Base-by-base conservation (phyloP, 805 yeast species). In the Candida fluviatilis region DNA sequence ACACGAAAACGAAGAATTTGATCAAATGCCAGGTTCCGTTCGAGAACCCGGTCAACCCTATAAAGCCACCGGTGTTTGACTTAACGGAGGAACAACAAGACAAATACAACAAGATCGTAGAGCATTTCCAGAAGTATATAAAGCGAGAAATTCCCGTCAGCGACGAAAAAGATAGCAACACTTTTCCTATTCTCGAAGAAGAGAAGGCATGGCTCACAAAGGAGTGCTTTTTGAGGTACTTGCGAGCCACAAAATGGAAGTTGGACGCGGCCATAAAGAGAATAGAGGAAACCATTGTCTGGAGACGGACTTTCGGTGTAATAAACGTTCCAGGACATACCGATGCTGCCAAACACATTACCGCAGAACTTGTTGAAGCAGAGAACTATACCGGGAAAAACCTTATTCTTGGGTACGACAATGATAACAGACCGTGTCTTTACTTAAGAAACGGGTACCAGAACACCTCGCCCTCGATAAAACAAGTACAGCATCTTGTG, bases 341-440 rank as follows among this genome's bases (percentile, higher is more conserved):
- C 7, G 63, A 61, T 24, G 41, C 55, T 3, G 48, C 52, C 18
- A 64, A 64, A 28, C 39, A 56, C 18, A 45, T 68, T 31, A 62
- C 69, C 2, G 62, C 73, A 1, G 73, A 73, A 2, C 47, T 61
- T 26, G 71, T 74, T 11, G 68, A 66, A 21, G 54, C 55, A 4
- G 82, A 77, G 51, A 75, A 73, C 48, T 58, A 57, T 43, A 72
- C 80, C 1, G 82, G 82, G 13, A 76, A 76, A 46, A 71, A 75
- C 41, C 51, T 73, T n/a, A 57, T 76, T 15, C 51, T 77, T 15
- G 82, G 82, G 3, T 77, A 66, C 49, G 82, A 77, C 51, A 62
- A 65, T 36, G 74, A 73, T 34, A 68, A 73, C 42, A 62, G 81
- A 42, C 80, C 81, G 1, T 63, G 80, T 40, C 57, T 75, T 30